Percentiles rank a stretch among this genome's conserved stretches.
These are phyloP conservation scores for Dictyostelium firmibasis DNA, from an alignment of 78 protist species.

Conservation along the genomic window DNA sequence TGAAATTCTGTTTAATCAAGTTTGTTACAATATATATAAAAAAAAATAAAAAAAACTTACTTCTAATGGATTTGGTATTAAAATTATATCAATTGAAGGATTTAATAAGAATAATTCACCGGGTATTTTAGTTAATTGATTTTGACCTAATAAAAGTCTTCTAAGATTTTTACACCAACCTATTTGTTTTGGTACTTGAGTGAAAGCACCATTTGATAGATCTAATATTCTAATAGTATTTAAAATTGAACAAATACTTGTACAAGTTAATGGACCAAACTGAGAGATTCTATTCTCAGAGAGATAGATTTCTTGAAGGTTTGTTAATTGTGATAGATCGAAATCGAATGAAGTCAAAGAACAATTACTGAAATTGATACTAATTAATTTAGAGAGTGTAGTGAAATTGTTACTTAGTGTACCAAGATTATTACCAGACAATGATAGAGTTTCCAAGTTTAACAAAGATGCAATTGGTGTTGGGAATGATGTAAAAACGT, in stretches of 20 bases:
- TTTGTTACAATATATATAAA: too few species aligned
- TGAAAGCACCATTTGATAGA: conserved; percentile 40
- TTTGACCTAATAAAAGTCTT: conserved; percentile 24
- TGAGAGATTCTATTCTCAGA: conserved; percentile 36
- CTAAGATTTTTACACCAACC: conserved; percentile 52
- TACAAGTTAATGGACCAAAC: neutral
- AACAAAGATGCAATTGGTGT: conserved; percentile 34
- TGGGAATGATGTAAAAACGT: conserved; percentile 62
- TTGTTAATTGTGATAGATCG: conserved; percentile 1
- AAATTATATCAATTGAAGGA: conserved; percentile 61
- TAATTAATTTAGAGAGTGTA: neutral
- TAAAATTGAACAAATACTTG: neutral
- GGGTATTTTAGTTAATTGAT: conserved; percentile 55
- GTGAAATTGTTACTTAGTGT: conserved; percentile 24
- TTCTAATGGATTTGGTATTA: conserved; percentile 58
- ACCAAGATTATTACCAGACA: conserved; percentile 42
- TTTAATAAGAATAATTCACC: conserved; percentile 52
- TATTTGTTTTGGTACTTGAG: conserved; percentile 51
- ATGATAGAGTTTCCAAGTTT: neutral
- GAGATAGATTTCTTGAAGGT: conserved; percentile 18
- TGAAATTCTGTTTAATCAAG: too few species aligned
- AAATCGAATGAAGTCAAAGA: conserved; percentile 50
- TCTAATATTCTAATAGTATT: conserved; percentile 10
- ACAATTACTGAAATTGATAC: conserved; percentile 31
- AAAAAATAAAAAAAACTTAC: neutral